Evolutionary conservation across 2,329 filamentous ascomycete genomes (phyloP), one percentile per base, ranked within the genome.

Genomic region (Ascocoryne sarcoides): DNA sequence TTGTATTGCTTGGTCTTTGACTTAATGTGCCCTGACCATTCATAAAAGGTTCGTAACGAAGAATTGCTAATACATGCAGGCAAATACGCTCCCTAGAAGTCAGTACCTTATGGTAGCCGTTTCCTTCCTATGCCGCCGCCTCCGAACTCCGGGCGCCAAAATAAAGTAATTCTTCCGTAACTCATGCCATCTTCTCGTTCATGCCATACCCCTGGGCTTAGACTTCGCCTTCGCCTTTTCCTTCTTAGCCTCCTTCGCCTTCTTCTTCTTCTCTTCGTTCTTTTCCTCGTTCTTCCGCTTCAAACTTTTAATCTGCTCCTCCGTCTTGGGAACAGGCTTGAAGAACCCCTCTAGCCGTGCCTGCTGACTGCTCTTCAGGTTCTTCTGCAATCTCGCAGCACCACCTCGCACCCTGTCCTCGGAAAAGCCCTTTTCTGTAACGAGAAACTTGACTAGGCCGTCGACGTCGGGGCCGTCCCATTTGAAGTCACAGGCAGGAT

Each of bases 211-310:
- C 47, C 85, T 78, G 10, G 90, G 89, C 67, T 90, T 95, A 4
- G 82, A 73, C 68, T 95, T 98, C 16, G 79, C 76, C 49, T 85
- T 85, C 51, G 89, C 89, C 75, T 96, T 98, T 50, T 89, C 86
- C 70, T 95, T 95, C 57, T 90, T 89, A 43, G 93, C 87, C 48
- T 85, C 79, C 74, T 95, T 98, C 52, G 83, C 73, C 68, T 89
- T 93, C 75, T 96, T 96, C 70, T 90, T 95, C 65, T 87, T 88
- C 53, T 88, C 84, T 55, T 89, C 88, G 21, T 86, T 71, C 69
- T 93, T 93, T 66, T 89, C 85, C 38, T 96, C 90, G 28, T 92
- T 74, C 70, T 96, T 98, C 52, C 92, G 76, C 75, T 98, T 98
- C 57, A 93, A 68, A 31, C 65, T 79, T 39, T 82, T 82, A 65